A percentile compares a stretch with the other conserved stretches of the same genome.
Evolutionary conservation across 1,284 basidiomycete species (phyloP).

Genomic region (Moesziomyces parantarcticus): DNA sequence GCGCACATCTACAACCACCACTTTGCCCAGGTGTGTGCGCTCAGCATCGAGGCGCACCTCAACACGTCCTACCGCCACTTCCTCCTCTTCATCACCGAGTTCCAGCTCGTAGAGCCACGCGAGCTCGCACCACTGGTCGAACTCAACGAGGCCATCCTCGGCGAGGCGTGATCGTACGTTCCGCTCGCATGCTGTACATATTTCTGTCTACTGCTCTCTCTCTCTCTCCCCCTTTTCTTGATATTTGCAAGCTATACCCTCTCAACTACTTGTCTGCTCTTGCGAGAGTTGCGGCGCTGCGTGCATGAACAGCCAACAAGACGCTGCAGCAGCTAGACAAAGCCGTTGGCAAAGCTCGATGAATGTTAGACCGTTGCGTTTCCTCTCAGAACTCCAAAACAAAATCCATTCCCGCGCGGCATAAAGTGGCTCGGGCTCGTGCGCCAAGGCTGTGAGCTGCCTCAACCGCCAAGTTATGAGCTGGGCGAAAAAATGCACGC

Average conservation of each 20-base stretch:
- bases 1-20: slow-evolving; percentile 99
- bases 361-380: background rate
- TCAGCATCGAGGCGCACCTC: slow-evolving; percentile 97
- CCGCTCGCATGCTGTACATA: background rate
- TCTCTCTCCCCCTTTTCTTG: slow-evolving; percentile 4
- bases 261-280: too few relatives aligned
- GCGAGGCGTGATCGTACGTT: slow-evolving; percentile 46
- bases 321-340: too few relatives aligned
- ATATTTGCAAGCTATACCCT: slow-evolving; percentile 3
- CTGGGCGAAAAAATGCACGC: too few relatives aligned
- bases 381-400: too few relatives aligned
- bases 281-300: too few relatives aligned
- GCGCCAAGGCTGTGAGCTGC: background rate
- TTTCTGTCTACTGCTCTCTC: background rate
- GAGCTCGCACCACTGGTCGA: slow-evolving; percentile 95
- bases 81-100: slow-evolving; percentile 97
- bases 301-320: too few relatives aligned
- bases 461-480: too few relatives aligned
- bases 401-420: background rate
- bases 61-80: slow-evolving; percentile 99
- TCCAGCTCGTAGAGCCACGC: slow-evolving; percentile 95
- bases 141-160: slow-evolving; percentile 91
- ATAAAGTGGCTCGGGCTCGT: background rate
- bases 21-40: slow-evolving; percentile 97
- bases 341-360: too few relatives aligned